A percentile compares a stretch with the other conserved stretches of the same genome.
These are phyloP conservation scores for Rhodofomes roseus DNA, from an alignment of 1,284 basidiomycete species.

Conservation along the genomic window DNA sequence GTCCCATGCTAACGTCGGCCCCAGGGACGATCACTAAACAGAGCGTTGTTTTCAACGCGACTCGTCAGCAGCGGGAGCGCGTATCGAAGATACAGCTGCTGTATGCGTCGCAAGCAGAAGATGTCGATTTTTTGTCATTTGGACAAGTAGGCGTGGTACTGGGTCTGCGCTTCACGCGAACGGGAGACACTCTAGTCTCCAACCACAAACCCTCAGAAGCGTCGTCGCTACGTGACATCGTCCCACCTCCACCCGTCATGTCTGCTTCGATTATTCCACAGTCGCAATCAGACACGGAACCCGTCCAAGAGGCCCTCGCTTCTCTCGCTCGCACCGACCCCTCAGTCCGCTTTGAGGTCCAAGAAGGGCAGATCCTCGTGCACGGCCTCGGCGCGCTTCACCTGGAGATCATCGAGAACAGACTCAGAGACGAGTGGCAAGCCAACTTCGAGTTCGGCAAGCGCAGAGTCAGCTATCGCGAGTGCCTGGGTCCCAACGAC, in stretches of 20 bases:
- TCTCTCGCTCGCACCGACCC: conserved; percentile 84
- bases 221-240: conserved; percentile 60
- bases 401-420: conserved; percentile 81
- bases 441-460: conserved; percentile 75
- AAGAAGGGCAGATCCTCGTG: conserved; percentile 81
- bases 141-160: conserved; percentile 85
- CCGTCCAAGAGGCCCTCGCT: conserved; percentile 72
- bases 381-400: conserved; percentile 85
- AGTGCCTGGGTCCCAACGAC: conserved; percentile 49
- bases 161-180: conserved; percentile 79
- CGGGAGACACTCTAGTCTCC: conserved; percentile 82
- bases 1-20: conserved; percentile 4
- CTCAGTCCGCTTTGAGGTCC: conserved; percentile 71
- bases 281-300: conserved; percentile 74
- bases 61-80: conserved; percentile 67
- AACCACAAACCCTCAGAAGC: conserved; percentile 32
- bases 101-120: conserved; percentile 76
- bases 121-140: conserved; percentile 78
- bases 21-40: conserved; percentile 68
- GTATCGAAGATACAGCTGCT: conserved; percentile 76
- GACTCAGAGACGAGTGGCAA: conserved; percentile 78
- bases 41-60: conserved; percentile 63
- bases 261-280: conserved; percentile 79
- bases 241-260: conserved; percentile 73
- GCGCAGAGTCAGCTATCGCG: conserved; percentile 79